Evolutionary conservation across 768 basidiomycete genomes (phyloP), one percentile per base, ranked within the genome.

Genomic region (Mycena belliarum): DNA sequence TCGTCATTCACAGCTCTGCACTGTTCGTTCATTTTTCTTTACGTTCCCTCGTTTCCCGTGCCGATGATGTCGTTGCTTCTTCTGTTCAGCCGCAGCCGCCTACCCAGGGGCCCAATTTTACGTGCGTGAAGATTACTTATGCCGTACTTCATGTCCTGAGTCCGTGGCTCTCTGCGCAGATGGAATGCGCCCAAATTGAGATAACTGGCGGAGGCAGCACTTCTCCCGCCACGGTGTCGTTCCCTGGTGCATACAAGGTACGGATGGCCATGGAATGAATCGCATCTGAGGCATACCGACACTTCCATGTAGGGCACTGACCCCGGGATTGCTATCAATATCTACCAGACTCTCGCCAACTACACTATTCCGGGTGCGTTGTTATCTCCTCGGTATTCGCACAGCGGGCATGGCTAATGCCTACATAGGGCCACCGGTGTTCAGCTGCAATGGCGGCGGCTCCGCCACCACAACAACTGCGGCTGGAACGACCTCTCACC

Each of bases 81-180:
- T 80, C 79, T 1, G 42, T 47, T 69, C 82, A 33, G 81, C 79
- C 59, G 77, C 67, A 15, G 80, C 79, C 0, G 52, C 60, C 7
- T 83, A 82, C 63, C 82, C 81, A 35, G 83, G 83, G 35, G 83
- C 84, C 21, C 82, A 84, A 57, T 73, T 85, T 72, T 85, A 83
- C 63, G 82, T 79, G 54, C 51, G 73, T 68, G 14, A 37, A 35
- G 20, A 38, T 26, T 42, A 24, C 32, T 12, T 6, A 63, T 63
- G 32, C 49, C 57, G 43, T 14, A 18, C 43, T 21, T 18, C 32
- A 15, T 63, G 43, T 18, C 16, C 8, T 48, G 14, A 28, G 11
- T 51, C 35, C 41, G 42, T 24, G 41, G 6, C 6, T 28, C 6
- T 28, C 14, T 38, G 40, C 49, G 35, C 49, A 80, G 77, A 78